Evolutionary conservation across 2,329 filamentous ascomycete genomes (phyloP), one percentile per base, ranked within the genome.

Genomic region (Penicillium sp.): DNA sequence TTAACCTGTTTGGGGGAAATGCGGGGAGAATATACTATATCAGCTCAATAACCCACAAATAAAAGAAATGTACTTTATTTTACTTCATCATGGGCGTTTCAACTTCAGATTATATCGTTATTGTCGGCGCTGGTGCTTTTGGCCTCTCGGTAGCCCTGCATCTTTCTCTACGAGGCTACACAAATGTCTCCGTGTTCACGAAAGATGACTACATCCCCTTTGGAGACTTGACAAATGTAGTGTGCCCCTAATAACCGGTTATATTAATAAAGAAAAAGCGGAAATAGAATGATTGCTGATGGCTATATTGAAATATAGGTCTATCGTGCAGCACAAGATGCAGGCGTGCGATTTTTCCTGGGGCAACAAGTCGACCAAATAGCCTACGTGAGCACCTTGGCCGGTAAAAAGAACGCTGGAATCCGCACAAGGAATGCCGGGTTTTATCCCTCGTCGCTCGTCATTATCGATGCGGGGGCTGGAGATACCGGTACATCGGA

Each of bases 71-170:
- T 15, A 10, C 18, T 18, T 32, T 39, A 6, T 48, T 21, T 16
- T 31, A n/a, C 25, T 55, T 49, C 21, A 60, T 40, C 46, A 61
- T 64, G 62, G 60, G 56, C 10, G 38, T 60, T 37, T 63, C 60
- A 21, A 56, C 6, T 29, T 54, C 46, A 2, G 52, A 55, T 35
- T n/a, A 47, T 2, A 55, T 55, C 12, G 41, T 51, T 23, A 18
- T 55, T 6, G 34, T 55, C 21, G 52, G 52, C 16, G 46, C 46
- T 21, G 29, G 60, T 44, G 60, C 59, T 4, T 56, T 58, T 38
- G 59, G 60, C 41, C 52, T 55, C 27, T 55, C 52, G 18, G 27
- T 50, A 32, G 47, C 52, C 27, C 47, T 51, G 1, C 52, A 46
- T 51, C 52, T 55, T 18, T 6, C 52, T 8, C 52, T 46, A 46